Evolutionary conservation across 2,329 filamentous ascomycete species (phyloP), one percentile per base, ranked within the genome.

Genomic region (Epicoccum sorghinum): DNA sequence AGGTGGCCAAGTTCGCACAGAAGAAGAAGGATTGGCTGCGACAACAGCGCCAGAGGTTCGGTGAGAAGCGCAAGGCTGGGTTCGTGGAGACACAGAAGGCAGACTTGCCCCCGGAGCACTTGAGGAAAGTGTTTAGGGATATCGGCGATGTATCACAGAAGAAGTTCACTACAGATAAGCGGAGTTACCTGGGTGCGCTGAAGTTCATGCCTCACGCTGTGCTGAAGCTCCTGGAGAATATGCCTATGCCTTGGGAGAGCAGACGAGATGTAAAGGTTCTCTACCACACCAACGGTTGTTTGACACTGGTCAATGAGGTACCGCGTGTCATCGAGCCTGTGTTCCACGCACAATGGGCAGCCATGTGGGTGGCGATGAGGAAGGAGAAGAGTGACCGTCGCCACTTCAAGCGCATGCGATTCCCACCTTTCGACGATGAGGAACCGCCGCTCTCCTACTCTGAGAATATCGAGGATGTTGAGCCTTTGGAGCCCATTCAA

Each of bases 151-250:
- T 99, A 45, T 98, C 93, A 48, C 96, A 99, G 77, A 98, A 97
- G 81, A 98, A 97, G 77, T 99, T 97, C 81, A 97, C 91, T 64
- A 96, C 89, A 71, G 95, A 99, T 80, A 99, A 99, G 83, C 86
- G 95, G 65, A 97, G 93, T 77, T 99, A 99, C 75, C 83, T 99
- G 42, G 96, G 96, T 59, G 95, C 96, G 30, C 79, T 99, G 60
- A 99, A 99, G 79, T 99, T 97, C 79, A 99, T 99, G 95, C 95
- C 95, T 1, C 95, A 99, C 73, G 95, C 95, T 5, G 95, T 99
- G 9, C 79, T 99, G 79, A 99, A 99, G 80, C 83, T 99, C 23
- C 77, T 99, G 52, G 95, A 99, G 80, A 99, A 99, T 69, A 99
- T 99, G 95, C 95, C 95, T 4, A 99, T 99, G 95, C 95, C 95